A percentile compares a stretch with the other conserved stretches of the same genome.
phyloP scores from a whole-genome alignment of 1,284 basidiomycete species.

The Tilletia setariae region DNA sequence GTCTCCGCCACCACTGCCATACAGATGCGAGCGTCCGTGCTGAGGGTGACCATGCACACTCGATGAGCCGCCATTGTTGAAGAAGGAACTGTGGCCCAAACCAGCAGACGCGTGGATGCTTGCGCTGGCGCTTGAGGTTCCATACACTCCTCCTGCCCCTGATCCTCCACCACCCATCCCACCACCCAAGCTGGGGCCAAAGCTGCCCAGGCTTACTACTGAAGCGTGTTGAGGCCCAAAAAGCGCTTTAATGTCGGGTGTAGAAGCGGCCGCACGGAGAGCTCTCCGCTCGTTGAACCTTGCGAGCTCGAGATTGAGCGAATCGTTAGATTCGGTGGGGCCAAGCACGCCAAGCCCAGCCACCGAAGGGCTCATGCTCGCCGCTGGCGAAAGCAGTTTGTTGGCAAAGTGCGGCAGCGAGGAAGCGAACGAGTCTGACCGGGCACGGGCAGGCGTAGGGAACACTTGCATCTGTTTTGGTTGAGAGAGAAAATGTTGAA shows the following conservation, averaged over 20 bases:
- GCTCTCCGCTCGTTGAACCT: constrained; percentile 68
- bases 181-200: constrained; percentile 16
- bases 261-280: constrained; percentile 76
- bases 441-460: constrained; percentile 58
- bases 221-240: constrained; percentile 64
- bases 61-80: constrained; percentile 21
- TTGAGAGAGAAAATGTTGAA: neutral
- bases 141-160: neutral
- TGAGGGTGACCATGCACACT: constrained; percentile 20
- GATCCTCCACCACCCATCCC: constrained; percentile 14
- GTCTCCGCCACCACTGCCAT: constrained; percentile 51
- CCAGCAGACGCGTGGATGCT: constrained; percentile 11
- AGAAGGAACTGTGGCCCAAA: constrained; percentile 18
- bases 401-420: constrained; percentile 96
- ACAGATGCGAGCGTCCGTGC: constrained; percentile 48
- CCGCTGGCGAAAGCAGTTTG: constrained; percentile 64
- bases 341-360: constrained; percentile 1
- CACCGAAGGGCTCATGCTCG: constrained; percentile 17
- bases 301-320: constrained; percentile 40
- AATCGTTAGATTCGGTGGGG: constrained; percentile 37
- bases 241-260: constrained; percentile 89
- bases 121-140: constrained; percentile 16
- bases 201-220: constrained; percentile 9
- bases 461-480: constrained; percentile 29
- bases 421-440: constrained; percentile 83